Percentiles rank a stretch among this genome's conserved stretches.
Conservation (phyloP, 202 grass and related monocot genomes). For the Setaria viridis region DNA sequence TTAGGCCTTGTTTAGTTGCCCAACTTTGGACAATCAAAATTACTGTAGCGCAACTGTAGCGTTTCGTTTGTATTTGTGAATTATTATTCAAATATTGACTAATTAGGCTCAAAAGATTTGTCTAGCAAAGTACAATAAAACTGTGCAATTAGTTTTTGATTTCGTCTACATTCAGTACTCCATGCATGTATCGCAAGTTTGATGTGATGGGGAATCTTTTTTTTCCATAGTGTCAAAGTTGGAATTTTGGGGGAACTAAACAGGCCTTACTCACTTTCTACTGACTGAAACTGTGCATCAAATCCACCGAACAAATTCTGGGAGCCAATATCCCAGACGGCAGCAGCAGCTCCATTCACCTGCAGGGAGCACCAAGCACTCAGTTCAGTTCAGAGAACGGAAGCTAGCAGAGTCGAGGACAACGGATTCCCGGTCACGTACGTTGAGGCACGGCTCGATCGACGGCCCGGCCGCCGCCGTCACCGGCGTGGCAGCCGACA, state of each 20-base stretch:
- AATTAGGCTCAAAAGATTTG: too few relatives aligned
- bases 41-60: too few relatives aligned
- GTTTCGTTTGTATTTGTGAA: too few relatives aligned
- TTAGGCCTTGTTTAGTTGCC: not conserved
- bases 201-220: too few relatives aligned
- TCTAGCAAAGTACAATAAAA: too few relatives aligned
- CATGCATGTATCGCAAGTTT: too few relatives aligned
- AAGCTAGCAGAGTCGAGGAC: not conserved
- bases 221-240: too few relatives aligned
- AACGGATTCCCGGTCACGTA: constrained; percentile 46
- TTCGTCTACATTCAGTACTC: too few relatives aligned
- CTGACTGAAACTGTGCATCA: constrained; percentile 65
- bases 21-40: too few relatives aligned
- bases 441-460: constrained; percentile 59
- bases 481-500: constrained; percentile 5
- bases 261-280: constrained; percentile 65
- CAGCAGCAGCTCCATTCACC: constrained; percentile 63
- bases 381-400: constrained; percentile 29
- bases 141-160: too few relatives aligned
- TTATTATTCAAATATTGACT: too few relatives aligned
- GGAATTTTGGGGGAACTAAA: too few relatives aligned
- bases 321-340: constrained; percentile 59
- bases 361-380: constrained; percentile 39
- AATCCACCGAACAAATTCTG: constrained; percentile 60
- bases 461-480: constrained; percentile 35